A percentile compares a stretch with the other conserved stretches of the same genome.
Evolutionary conservation across 768 basidiomycete genomes (phyloP).

Genomic region (Antrodiella citrinella): DNA sequence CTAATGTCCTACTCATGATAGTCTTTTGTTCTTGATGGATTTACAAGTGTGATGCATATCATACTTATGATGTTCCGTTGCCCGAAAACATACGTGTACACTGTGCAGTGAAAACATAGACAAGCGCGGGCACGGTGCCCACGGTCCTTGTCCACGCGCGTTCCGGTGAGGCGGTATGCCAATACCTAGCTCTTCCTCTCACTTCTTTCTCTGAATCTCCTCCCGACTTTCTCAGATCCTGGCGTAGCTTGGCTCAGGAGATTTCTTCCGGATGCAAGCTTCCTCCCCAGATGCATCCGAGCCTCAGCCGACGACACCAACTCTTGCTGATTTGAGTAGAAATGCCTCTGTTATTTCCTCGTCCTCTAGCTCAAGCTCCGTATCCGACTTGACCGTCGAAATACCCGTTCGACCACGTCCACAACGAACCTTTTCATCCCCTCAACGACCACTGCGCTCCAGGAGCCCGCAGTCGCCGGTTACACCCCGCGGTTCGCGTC

Average conservation of each 20-base stretch:
- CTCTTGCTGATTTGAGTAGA: constrained; percentile 61
- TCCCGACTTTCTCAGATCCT: no score
- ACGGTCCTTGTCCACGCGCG: no score
- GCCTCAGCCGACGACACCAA: constrained; percentile 17
- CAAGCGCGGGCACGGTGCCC: no score
- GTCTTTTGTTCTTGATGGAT: no score
- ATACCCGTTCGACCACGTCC: constrained; percentile 43
- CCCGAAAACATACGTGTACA: no score
- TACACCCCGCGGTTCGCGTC: constrained; percentile 26
- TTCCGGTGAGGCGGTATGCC: no score
- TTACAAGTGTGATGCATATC: no score
- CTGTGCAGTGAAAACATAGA: no score
- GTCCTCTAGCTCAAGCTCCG: constrained; percentile 48
- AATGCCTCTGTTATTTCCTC: constrained; percentile 73
- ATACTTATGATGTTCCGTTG: no score
- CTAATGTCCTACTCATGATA: no score
- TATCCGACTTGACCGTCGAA: constrained; percentile 31
- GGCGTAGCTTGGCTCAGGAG: not conserved
- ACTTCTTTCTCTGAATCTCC: no score
- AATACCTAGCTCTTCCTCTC: no score
- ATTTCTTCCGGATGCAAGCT: not conserved
- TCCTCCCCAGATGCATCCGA: not conserved
- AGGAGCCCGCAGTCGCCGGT: constrained; percentile 40
- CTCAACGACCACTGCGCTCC: constrained; percentile 33
- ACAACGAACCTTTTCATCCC: constrained; percentile 55